Conservation (phyloP, 495 filamentous ascomycete species). For the Lentithecium fluviatile region DNA sequence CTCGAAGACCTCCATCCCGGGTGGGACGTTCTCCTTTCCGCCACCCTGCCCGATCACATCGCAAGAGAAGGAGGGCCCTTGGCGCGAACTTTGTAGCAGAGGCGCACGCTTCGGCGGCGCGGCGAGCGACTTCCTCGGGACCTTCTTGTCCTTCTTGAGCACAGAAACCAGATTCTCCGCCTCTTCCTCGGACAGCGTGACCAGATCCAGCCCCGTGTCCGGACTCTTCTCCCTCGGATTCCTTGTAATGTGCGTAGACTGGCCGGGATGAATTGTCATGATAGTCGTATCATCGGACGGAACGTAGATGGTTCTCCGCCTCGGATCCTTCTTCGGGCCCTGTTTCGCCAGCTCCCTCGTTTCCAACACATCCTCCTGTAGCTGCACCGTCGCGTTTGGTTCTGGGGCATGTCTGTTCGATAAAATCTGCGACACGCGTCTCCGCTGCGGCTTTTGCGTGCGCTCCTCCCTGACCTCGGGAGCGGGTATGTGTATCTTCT, state of each 20-base stretch:
- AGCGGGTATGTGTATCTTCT: conserved; percentile 24
- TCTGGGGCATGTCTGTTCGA: conserved; percentile 10
- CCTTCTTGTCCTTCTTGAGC: conserved; percentile 31
- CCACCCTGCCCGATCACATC: conserved; percentile 40
- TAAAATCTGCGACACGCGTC: conserved; percentile 34
- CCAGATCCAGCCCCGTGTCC: conserved; percentile 35
- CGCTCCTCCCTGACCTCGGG: conserved; percentile 14
- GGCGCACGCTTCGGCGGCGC: conserved; percentile 42
- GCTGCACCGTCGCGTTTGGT: conserved; percentile 18
- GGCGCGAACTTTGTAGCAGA: conserved; percentile 34
- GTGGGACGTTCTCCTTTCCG: conserved; percentile 49
- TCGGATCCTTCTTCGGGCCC: conserved; percentile 41
- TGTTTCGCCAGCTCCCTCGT: conserved; percentile 22
- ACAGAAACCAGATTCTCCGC: conserved; percentile 26
- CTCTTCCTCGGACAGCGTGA: conserved; percentile 38
- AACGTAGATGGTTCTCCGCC: conserved; percentile 47
- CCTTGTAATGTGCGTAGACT: conserved; percentile 18
- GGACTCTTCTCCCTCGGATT: conserved; percentile 27
- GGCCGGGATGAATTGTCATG: conserved; percentile 47
- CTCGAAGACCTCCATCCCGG: conserved; percentile 25
- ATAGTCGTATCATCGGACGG: conserved; percentile 48
- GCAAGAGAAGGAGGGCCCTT: conserved; percentile 18
- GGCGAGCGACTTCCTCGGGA: conserved; percentile 41
- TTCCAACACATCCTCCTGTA: conserved; percentile 26
- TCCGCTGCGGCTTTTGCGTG: conserved; percentile 15